Conservation (phyloP, 306 rosid genomes). For the Prosopis cineraria region DNA sequence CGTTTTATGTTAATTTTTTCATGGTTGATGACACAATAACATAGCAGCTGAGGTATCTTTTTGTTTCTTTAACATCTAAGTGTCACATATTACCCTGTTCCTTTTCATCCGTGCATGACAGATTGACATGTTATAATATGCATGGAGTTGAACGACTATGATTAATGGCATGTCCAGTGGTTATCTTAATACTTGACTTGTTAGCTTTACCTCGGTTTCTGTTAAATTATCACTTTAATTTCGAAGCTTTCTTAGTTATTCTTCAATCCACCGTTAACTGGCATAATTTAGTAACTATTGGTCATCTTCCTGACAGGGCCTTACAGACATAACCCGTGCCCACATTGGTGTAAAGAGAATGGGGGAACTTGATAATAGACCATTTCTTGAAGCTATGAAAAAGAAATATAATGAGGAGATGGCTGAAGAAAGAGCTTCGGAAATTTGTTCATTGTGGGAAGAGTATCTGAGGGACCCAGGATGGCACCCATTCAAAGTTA, state of each 20-base stretch:
- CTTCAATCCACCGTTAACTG: background rate
- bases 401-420: constrained; percentile 72
- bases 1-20: no score
- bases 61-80: constrained; percentile 15
- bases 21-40: no score
- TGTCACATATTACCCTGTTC: background rate
- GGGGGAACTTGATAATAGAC: constrained; percentile 89
- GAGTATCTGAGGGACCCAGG: constrained; percentile 91
- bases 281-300: background rate
- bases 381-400: constrained; percentile 79
- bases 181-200: constrained; percentile 24
- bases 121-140: background rate
- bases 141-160: background rate
- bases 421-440: constrained; percentile 83
- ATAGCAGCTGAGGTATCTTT: background rate
- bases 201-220: background rate
- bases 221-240: background rate
- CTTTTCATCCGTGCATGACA: background rate
- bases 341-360: constrained; percentile 78
- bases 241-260: constrained; percentile 24
- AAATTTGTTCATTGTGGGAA: constrained; percentile 87
- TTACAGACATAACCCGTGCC: constrained; percentile 59
- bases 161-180: constrained; percentile 17
- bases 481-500: constrained; percentile 91
- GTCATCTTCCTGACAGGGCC: constrained; percentile 43